Base-by-base conservation (phyloP, 2,329 filamentous ascomycete genomes). In the Epichloe elymi region DNA sequence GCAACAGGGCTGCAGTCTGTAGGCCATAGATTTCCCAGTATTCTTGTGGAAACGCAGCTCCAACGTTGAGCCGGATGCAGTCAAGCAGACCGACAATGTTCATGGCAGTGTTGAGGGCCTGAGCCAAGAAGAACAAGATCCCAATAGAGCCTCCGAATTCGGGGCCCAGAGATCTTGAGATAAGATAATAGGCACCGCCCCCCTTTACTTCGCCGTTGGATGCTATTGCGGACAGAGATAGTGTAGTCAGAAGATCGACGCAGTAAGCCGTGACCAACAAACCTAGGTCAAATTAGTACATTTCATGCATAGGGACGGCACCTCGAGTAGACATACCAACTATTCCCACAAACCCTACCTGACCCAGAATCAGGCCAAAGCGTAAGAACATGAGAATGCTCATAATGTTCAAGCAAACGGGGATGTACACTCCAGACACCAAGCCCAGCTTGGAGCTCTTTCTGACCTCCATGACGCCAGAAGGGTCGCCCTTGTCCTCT, bases 351-450 rank as follows among this genome's bases (percentile, higher is more conserved):
- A 94, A 72, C 20, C 88, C 88, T 55, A 85, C 78, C 62, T 91
- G 85, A 8, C 88, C 88, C 20, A 94, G 73, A 52, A 95, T 86
- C 59, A 88, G 82, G 20, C 88, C 88, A 65, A 95, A 95, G 20
- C 88, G 80, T 59, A 95, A 73, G 68, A 95, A 95, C 87, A 95
- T 94, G 55, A 95, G 76, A 66, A 95, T 94, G 59, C 86, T 91
- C 57, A 94, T 70, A 41, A 95, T 88, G 65, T 93, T 95, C 57
- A 94, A 73, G 54, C 84, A 90, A n/a, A 88, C 88, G 1, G 88
- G 88, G 15, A 95, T 85, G 64, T 89, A 95, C 46, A 94, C 85
- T 7, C 86, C 86, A 4, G 82, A 86, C 57, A 88, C 80, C 8
- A 81, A 83, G 38, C 86, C 86, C 52, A 94, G 74, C 68, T 93